Evolutionary conservation across 2,329 filamentous ascomycete species (phyloP), one percentile per base, ranked within the genome.

Genomic region (Trichophyton benhamiae): DNA sequence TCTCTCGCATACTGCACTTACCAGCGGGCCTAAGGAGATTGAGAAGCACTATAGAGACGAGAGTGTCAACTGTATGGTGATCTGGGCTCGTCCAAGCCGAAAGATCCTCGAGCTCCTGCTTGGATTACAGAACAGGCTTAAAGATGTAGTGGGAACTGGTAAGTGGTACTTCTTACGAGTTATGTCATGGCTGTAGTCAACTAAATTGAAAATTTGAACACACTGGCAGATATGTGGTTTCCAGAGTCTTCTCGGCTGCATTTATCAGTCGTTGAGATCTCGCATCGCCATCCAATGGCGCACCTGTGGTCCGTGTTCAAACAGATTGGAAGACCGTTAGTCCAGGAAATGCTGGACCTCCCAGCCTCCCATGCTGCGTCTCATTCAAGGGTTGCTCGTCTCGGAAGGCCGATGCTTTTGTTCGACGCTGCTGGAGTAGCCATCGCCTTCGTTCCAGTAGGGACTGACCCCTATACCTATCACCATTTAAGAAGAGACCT

Each of bases 141-240:
- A 44, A 60, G 36, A 22, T 13, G 20, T 53, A 11, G 58, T 58
- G 2, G 61, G 61, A 20, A 33, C 58, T 38, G 61, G 61, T 62
- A 30, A 17, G 52, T 13, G 9, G 4, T 55, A n/a, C 9, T 11
- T 33, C 30, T 55, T 20, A 20, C 3, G 7, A 36, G 3, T 55
- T 8, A 15, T 5, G 36, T 4, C 17, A 11, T 13, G 11, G 9
- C 11, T 30, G 3, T 38, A 38, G 11, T 15, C 15, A 44, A 8
- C 41, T 30, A 30, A 30, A 30, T 30, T 27, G 20, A 25, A 20
- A 48, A 11, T 3, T 1, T 27, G 46, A 27, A 53, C 13, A 17
- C 11, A 7, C 48, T 13, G n/a, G 5, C 27, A 62, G 61, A 62
- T 44, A 60, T 62, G 58, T 62, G 61, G 61, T 60, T 62, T 58